phyloP scores from a whole-genome alignment of 495 filamentous ascomycete genomes.

The Oidiodendron maius region DNA sequence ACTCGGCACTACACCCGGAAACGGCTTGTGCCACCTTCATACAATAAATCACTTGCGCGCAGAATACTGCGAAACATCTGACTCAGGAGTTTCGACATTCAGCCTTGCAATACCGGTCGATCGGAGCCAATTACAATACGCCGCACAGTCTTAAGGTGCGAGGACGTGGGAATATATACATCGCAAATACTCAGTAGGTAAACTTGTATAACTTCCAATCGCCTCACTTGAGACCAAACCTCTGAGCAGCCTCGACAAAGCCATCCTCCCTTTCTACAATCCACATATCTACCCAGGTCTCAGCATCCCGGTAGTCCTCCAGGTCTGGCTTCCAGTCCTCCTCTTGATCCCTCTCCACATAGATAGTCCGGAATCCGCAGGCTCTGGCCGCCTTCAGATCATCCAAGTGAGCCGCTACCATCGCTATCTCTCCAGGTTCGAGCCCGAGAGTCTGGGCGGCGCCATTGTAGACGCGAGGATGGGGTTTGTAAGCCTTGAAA shows the following conservation, averaged over 20 bases:
- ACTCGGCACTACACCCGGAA: too few species aligned
- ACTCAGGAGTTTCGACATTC: too few species aligned
- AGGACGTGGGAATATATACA: too few species aligned
- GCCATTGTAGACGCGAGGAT: slow-evolving; percentile 59
- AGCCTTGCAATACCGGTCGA: too few species aligned
- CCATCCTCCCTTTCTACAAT: slow-evolving; percentile 42
- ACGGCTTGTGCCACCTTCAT: too few species aligned
- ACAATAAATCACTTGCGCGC: too few species aligned
- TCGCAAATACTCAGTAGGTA: too few species aligned
- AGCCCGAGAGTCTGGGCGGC: slow-evolving; percentile 54
- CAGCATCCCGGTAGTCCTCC: slow-evolving; percentile 43
- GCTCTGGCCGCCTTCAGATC: slow-evolving; percentile 63
- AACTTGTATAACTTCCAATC: too few species aligned
- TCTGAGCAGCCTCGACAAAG: slow-evolving; percentile 46
- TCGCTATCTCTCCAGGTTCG: slow-evolving; percentile 54
- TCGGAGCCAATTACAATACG: too few species aligned
- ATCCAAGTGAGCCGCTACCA: slow-evolving; percentile 73
- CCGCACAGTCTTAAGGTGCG: too few species aligned
- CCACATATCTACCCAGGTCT: slow-evolving; percentile 63
- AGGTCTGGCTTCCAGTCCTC: slow-evolving; percentile 52
- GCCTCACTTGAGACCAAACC: slow-evolving; percentile 28
- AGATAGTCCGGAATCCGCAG: slow-evolving; percentile 62
- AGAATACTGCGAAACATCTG: too few species aligned
- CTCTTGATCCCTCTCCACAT: slow-evolving; percentile 64
- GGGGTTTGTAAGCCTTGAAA: slow-evolving; percentile 76